Evolutionary conservation across 495 filamentous ascomycete species (phyloP), one percentile per base, ranked within the genome.

Genomic region (Lindgomyces ingoldianus): DNA sequence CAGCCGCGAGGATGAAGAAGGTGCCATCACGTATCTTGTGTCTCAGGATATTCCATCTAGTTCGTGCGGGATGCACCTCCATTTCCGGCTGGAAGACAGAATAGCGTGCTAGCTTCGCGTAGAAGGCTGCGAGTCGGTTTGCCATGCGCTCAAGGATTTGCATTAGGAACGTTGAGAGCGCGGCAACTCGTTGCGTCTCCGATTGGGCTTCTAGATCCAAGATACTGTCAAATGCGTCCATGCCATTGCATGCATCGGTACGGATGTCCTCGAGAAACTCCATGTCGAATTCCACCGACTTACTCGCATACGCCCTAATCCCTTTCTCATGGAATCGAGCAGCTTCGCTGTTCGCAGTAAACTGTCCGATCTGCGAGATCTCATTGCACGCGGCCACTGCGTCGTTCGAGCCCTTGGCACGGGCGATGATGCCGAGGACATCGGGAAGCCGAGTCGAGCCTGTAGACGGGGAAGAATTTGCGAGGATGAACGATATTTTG

Each of bases 121-220:
- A 82, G 68, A 79, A 82, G 11, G 74, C 72, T 29, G 80, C 76
- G 9, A 81, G 73, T 10, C 79, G 72, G 42, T 75, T 76, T 16
- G 79, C 74, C 70, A 81, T 78, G n/a, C 79, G 74, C 58, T 81
- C 79, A 27, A 81, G 77, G 11, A 80, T 74, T 52, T 79, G 77
- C 36, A 81, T 73, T 3, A 82, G 71, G 63, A 81, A 81, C 0
- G 74, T 72, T 1, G 76, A 71, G 2, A 80, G 67, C 3, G 78
- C 76, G 4, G 66, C 69, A 54, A 62, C 60, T 36, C 68, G 66
- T 33, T 65, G 62, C 12, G 56, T 55, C 3, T 44, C 60, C 29
- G 60, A 46, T 29, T 53, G 41, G 27, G 53, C 53, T 24, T 67
- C 67, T 36, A 71, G 58, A 9, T 53, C 49, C 62, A 74, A 73